These are phyloP conservation scores for Tolypocladium nubicola DNA, from an alignment of 2,329 filamentous ascomycete species.

Conservation along the genomic window DNA sequence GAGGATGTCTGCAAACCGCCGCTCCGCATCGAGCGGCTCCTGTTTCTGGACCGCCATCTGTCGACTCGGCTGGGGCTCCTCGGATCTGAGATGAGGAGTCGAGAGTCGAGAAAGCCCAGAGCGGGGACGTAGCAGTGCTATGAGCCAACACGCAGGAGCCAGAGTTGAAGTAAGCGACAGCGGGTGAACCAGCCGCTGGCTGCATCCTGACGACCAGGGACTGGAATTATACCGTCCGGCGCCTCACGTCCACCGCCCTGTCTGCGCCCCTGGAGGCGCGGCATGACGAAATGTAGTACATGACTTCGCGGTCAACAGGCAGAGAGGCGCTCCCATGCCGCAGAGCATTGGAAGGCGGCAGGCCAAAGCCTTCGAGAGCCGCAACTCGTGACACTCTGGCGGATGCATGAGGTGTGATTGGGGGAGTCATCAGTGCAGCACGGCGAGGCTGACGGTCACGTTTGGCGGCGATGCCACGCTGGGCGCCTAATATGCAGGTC, in stretches of 20 bases:
- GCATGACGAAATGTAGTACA: not conserved
- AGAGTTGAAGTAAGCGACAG: not conserved
- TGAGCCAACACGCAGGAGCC: not conserved
- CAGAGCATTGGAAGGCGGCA: not conserved
- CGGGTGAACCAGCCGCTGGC: not conserved
- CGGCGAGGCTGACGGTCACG: not conserved
- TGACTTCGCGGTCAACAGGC: not conserved
- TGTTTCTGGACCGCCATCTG: not conserved
- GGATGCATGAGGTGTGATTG: not conserved
- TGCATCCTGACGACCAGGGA: not conserved
- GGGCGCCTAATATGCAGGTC: not conserved
- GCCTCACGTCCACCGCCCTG: not conserved
- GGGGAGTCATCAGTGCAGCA: not conserved
- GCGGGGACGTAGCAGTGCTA: not conserved
- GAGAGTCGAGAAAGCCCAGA: not conserved
- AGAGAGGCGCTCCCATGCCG: not conserved
- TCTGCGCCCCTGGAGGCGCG: not conserved
- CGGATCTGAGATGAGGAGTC: not conserved
- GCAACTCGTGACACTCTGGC: not conserved
- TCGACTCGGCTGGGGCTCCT: not conserved
- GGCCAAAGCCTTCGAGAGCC: not conserved
- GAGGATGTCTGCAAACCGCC: slow-evolving; percentile 18
- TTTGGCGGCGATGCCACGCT: not conserved
- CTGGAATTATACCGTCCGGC: not conserved
- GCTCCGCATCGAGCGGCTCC: slow-evolving; percentile 1